Conservation (phyloP, 352 stramenopile species). For the Globisporangium heterothallicum region DNA sequence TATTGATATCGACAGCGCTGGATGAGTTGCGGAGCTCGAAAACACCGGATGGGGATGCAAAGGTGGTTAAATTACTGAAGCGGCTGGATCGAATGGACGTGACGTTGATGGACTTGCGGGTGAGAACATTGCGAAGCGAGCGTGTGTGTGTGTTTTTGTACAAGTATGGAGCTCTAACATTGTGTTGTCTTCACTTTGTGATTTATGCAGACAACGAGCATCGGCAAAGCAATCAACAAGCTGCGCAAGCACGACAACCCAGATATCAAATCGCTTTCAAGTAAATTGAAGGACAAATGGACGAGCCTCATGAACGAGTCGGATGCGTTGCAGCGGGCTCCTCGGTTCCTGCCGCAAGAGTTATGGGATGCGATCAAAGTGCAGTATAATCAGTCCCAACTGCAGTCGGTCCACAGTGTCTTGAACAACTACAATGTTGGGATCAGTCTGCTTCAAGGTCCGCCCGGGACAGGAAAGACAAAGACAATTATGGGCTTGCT, state of each 20-base stretch:
- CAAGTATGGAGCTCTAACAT: slow-evolving; percentile 5
- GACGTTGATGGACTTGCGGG: slow-evolving; percentile 71
- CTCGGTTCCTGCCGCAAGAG: slow-evolving; percentile 52
- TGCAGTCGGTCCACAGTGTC: slow-evolving; percentile 84
- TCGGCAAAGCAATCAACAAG: slow-evolving; percentile 83
- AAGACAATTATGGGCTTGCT: slow-evolving; percentile 88
- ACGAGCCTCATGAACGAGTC: slow-evolving; percentile 66
- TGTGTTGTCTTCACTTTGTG: slow-evolving; percentile 1
- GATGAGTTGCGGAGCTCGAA: slow-evolving; percentile 46
- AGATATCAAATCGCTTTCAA: slow-evolving; percentile 39
- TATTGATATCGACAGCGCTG: slow-evolving; percentile 57
- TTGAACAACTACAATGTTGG: slow-evolving; percentile 84
- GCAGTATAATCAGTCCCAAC: slow-evolving; percentile 83
- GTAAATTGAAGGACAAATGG: slow-evolving; percentile 74
- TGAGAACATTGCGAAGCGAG: slow-evolving; percentile 20
- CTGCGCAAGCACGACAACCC: slow-evolving; percentile 68
- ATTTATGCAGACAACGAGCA: slow-evolving; percentile 63
- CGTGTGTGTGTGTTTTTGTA: not conserved
- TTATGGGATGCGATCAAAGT: slow-evolving; percentile 70
- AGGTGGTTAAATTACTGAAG: slow-evolving; percentile 62
- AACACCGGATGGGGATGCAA: slow-evolving; percentile 18
- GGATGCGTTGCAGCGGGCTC: slow-evolving; percentile 46
- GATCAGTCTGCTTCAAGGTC: slow-evolving; percentile 91
- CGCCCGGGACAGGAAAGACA: slow-evolving; percentile 94
- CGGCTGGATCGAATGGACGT: slow-evolving; percentile 67